Base-by-base conservation (phyloP, 306 rosid genomes). In the Inga leiocalycina region DNA sequence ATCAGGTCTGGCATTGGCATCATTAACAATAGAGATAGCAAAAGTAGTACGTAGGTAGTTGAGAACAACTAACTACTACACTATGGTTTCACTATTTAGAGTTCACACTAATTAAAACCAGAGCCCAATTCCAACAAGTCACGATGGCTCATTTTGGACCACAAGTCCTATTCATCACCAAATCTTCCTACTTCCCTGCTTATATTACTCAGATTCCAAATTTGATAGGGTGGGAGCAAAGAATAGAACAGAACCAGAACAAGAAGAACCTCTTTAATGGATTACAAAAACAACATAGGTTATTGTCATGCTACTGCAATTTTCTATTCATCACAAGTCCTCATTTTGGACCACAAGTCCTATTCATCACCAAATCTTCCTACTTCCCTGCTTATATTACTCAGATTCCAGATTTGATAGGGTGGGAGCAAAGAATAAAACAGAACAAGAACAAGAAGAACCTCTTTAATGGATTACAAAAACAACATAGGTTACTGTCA, bases 131-230 rank as follows among this genome's bases (percentile, higher is more conserved):
- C 77, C 54, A 76, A 45, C 59, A 8, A 45, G 59, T 75, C n/a
- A 82, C 65, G 48, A 70, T 79, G 34, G 46, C 64, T 70, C n/a
- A 66, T 49, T 71, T 64, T 79, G 86, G 78, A 84, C 86, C 84
- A 81, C 56, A 30, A 59, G 68, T 22, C 71, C 72, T n/a, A 79
- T 39, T 76, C 75, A 71, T 80, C 30, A 71, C 41, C 70, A 64
- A 64, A 13, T 64, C 70, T 64, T 64, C 70, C 41, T 30, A 30
- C 72, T 84, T 66, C 74, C 78, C 61, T 41, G 74, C 12, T 64
- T n/a, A 80, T 64, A 64, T 73, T 66, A 37, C 79, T 75, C 61
- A 37, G 27, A 45, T n/a, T 22, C 59, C 49, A 68, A 75, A 20
- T 59, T 75, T 59, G 70, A 70, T 9, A 37, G 5, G 77, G 77